These are phyloP conservation scores for Psilocybe sp. DNA, from an alignment of 768 basidiomycete species.

Conservation along the genomic window DNA sequence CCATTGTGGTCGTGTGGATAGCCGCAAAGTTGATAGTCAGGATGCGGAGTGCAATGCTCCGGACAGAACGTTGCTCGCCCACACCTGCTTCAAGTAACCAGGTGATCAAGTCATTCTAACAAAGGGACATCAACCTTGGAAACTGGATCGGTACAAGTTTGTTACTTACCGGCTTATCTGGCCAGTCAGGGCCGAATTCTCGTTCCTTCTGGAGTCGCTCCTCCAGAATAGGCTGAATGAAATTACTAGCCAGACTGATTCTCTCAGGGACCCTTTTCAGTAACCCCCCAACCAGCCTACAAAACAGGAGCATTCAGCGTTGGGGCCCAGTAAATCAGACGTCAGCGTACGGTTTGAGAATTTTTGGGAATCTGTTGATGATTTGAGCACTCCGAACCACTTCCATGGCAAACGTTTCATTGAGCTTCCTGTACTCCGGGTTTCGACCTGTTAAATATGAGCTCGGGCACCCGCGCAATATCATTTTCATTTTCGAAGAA, in stretches of 20 bases:
- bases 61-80: conserved; percentile 15
- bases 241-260: conserved; percentile 5
- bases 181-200: neutral
- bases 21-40: conserved; percentile 27
- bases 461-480: too few species aligned
- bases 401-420: conserved; percentile 13
- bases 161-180: conserved; percentile 8
- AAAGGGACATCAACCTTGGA: neutral
- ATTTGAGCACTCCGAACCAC: conserved; percentile 9
- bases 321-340: too few species aligned
- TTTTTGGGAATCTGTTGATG: conserved; percentile 14
- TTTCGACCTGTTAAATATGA: conserved; percentile 16
- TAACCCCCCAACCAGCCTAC: conserved; percentile 13
- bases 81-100: conserved; percentile 27
- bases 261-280: conserved; percentile 11
- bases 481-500: neutral
- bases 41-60: conserved; percentile 18
- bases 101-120: conserved; percentile 25
- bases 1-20: conserved; percentile 26
- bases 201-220: conserved; percentile 10
- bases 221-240: conserved; percentile 12
- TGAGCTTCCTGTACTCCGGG: conserved; percentile 16
- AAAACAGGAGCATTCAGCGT: neutral
- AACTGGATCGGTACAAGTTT: neutral
- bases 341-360: conserved; percentile 15